Evolutionary conservation across 106 monocot species (phyloP).

Genomic region (Allium fistulosum): DNA sequence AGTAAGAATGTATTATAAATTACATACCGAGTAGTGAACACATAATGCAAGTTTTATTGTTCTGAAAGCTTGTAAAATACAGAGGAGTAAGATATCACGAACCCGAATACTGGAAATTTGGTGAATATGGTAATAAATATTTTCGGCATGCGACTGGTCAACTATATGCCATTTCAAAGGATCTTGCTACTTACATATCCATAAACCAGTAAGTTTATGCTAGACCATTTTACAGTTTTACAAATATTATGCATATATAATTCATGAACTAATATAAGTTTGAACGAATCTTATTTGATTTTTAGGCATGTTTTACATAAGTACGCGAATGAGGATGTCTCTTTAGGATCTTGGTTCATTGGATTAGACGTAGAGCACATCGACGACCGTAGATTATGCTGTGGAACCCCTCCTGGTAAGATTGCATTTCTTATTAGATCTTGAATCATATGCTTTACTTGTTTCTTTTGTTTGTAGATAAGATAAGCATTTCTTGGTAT

Average conservation of each 20-base stretch:
- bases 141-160: slow-evolving; percentile 62
- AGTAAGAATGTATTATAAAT: slow-evolving; percentile 25
- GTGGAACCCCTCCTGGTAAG: slow-evolving; percentile 58
- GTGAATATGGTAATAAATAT: slow-evolving; percentile 56
- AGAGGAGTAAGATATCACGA: slow-evolving; percentile 61
- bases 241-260: too few relatives aligned
- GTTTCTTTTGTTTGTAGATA: too few relatives aligned
- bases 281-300: slow-evolving; percentile 1
- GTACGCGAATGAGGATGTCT: slow-evolving; percentile 64
- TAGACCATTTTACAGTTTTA: too few relatives aligned
- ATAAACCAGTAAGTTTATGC: slow-evolving; percentile 32
- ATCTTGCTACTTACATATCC: slow-evolving; percentile 53
- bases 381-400: slow-evolving; percentile 52
- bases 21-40: background rate
- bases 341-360: slow-evolving; percentile 53
- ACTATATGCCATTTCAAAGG: slow-evolving; percentile 54
- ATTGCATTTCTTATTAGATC: background rate
- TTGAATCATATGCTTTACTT: too few relatives aligned
- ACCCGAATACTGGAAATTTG: slow-evolving; percentile 68
- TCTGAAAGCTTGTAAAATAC: background rate
- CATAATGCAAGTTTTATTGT: background rate
- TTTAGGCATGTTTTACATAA: slow-evolving; percentile 41
- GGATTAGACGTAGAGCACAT: slow-evolving; percentile 59
- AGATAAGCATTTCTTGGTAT: too few relatives aligned
- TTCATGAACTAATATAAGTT: background rate